phyloP scores from a whole-genome alignment of 2,329 filamentous ascomycete genomes.

The Juglanconis juglandina region DNA sequence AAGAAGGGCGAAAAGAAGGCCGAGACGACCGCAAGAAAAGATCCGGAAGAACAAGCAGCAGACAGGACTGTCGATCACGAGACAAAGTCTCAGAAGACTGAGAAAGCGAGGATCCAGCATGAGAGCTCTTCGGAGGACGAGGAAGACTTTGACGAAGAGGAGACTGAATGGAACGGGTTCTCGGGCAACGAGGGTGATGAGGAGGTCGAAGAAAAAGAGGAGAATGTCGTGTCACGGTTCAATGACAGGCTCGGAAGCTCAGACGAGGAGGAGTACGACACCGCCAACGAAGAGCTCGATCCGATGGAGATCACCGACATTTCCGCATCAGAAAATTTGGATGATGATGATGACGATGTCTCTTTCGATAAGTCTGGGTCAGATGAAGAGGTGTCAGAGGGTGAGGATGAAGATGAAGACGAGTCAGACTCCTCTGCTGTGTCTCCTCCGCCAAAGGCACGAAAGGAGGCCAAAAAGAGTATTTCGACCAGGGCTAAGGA shows the following conservation, averaged over 20 bases:
- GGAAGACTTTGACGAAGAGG: constrained; percentile 29
- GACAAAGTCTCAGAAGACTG: constrained; percentile 20
- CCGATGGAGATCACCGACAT: constrained; percentile 19
- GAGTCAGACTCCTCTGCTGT: constrained; percentile 18
- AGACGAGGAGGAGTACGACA: constrained; percentile 20
- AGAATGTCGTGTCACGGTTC: constrained; percentile 26
- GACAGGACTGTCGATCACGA: constrained; percentile 14
- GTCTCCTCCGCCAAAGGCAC: constrained; percentile 21
- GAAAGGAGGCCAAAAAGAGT: constrained; percentile 26
- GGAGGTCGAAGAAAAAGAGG: constrained; percentile 30
- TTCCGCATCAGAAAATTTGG: constrained; percentile 19
- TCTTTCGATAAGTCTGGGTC: constrained; percentile 26
- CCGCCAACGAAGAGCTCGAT: constrained; percentile 18
- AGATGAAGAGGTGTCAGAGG: constrained; percentile 12
- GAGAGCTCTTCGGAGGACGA: constrained; percentile 19
- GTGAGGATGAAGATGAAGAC: constrained; percentile 2
- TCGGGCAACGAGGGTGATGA: constrained; percentile 34
- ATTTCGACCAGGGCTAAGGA: constrained; percentile 22
- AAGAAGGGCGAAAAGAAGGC: constrained; percentile 26
- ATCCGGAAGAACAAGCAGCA: constrained; percentile 29
- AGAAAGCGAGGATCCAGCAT: constrained; percentile 22
- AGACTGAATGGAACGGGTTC: constrained; percentile 37
- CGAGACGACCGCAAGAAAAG: constrained; percentile 27
- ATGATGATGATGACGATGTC: constrained; percentile 21
- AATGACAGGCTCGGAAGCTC: constrained; percentile 13